Base-by-base conservation (phyloP, 1,139 yeast genomes). In the Kodamaea arcana region DNA sequence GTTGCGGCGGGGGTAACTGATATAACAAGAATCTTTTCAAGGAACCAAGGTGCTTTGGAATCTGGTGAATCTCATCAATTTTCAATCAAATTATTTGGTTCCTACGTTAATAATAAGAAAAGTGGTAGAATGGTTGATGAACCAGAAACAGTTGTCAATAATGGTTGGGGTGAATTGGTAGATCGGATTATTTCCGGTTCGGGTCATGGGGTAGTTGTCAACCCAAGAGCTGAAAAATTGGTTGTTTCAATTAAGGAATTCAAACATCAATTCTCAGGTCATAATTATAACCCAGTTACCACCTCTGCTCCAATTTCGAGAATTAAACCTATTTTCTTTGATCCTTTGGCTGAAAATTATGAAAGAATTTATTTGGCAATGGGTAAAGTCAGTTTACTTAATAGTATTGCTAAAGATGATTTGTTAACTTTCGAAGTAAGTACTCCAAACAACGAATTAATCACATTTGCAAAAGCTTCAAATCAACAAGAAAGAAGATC, bases 1-100 rank as follows among this genome's bases (percentile, higher is more conserved):
- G 77, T 87, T 13, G 94, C 94, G 28, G 90, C 90, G 3, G 96
- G 96, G 56, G 94, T 83, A 13, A 78, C 90, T 29, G 95, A 87
- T 59, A 80, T 87, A 36, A 78, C 94, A 7, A 74, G 95, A 48
- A 75, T 86, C 28, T 85, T 87, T 52, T 75, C 87, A 15, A 70
- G 75, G 45, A 77, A 75, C 44, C 75, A 73, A 39, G 86, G 84
- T 27, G 71, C 80, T 24, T 63, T 78, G 36, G 59, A 70, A 13
- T 59, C 80, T 25, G 80, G 90, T 36, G 77, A 79, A 54, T 64
- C 86, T 0, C 87, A 81, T 52, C 83, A 80, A 43, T 84, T 86
- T 54, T 70, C 77, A 4, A 76, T 87, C 44, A 78, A 82, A 49
- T 62, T 87, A 52, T 87, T 74, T 53, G 84, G 92, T 6, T 82